These are phyloP conservation scores for Psophocarpus tetragonolobus DNA, from an alignment of 306 rosid species.

Conservation along the genomic window DNA sequence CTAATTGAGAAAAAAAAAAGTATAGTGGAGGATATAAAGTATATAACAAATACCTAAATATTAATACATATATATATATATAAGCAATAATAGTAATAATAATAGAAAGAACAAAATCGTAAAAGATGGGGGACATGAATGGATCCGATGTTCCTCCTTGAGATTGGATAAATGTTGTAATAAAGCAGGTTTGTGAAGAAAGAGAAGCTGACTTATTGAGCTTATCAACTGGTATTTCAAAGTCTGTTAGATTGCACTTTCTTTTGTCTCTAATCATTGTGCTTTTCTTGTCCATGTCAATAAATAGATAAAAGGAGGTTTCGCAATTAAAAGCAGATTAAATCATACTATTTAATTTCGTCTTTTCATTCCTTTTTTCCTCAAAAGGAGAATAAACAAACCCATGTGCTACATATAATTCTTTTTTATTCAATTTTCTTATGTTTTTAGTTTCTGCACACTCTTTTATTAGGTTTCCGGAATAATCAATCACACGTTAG, in stretches of 20 bases:
- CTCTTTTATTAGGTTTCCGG: neutral
- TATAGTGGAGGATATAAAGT: neutral
- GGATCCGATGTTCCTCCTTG: constrained; percentile 23
- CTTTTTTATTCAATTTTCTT: neutral
- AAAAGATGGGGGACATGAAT: neutral
- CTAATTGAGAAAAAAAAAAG: neutral
- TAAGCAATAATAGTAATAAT: neutral
- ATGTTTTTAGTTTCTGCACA: neutral
- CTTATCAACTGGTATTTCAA: constrained; percentile 9
- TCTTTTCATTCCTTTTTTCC: constrained; percentile 10
- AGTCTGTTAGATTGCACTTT: constrained; percentile 14
- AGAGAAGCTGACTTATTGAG: constrained; percentile 18
- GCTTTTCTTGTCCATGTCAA: constrained; percentile 14
- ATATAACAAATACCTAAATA: no score
- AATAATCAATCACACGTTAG: neutral
- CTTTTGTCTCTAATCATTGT: constrained; percentile 28
- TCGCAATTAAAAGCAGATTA: neutral
- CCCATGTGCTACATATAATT: neutral
- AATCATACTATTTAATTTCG: neutral
- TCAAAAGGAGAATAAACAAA: neutral
- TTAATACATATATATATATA: no score
- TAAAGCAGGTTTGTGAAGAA: constrained; percentile 31
- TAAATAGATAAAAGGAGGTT: neutral
- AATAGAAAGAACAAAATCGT: neutral
- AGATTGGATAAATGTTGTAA: constrained; percentile 20